Base-by-base conservation (phyloP, 108 stramenopile genomes). In the Cafeteria roenbergensis region DNA sequence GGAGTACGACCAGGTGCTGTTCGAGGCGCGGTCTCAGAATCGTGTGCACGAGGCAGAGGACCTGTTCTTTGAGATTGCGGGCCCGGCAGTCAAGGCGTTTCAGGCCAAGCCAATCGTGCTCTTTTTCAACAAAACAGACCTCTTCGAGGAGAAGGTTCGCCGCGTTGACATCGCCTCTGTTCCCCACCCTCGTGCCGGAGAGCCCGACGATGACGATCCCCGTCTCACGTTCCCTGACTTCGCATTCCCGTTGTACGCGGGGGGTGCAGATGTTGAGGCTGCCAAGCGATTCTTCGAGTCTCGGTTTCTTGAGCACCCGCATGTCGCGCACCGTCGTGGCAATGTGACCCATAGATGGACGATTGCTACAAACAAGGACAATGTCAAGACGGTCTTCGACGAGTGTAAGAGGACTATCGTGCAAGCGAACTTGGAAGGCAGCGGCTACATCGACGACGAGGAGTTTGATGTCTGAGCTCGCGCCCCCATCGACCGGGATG, bases 311-410 rank as follows among this genome's bases (percentile, higher is more conserved):
- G 89, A 87, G 33, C 85, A 84, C 64, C 79, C 79, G 60, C 72
- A 80, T 29, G 80, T n/a, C n/a, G n/a, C n/a, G n/a, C n/a, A 86
- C 64, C 34, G 32, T 0, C 42, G 50, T 6, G 12, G 28, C 29
- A 22, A 52, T 24, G 82, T 88, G 22, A 94, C 90, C 71, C 84
- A 87, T 61, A 93, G 94, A 70, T 89, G 93, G 32, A 93, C 92
- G 9, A 93, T 91, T 80, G 95, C 95, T 20, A 97, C 95, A 0
- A 93, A 97, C 86, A 94, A 92, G 12, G 86, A 90, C 74, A 93
- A 93, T 67, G 87, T 80, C 9, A 33, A 65, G 54, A 74, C 77
- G 1, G 81, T 82, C 17, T 77, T 83, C 71, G 71, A 75, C 58
- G 70, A 76, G 0, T 77, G 75, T 65, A 81, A 82, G 70, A 76